Evolutionary conservation across 2,329 filamentous ascomycete species (phyloP), one percentile per base, ranked within the genome.

Genomic region (Tolypocladium inflatum): DNA sequence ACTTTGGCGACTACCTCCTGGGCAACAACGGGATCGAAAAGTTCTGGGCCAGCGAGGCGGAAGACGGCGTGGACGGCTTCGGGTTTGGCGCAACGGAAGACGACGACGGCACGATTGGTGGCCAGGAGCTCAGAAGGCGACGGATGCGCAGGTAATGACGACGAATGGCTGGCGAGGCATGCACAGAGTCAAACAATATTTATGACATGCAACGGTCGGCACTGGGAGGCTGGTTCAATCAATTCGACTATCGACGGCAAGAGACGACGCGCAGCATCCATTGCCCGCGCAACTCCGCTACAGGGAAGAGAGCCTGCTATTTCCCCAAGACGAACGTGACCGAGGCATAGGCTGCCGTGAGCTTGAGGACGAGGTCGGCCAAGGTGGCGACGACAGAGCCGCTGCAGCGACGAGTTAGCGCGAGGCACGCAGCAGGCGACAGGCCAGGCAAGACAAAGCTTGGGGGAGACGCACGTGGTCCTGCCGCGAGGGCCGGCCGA

Each of bases 1-100:
- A 92, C 65, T 86, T 96, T 66, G 91, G 90, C 2, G 85, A 89
- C 64, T 97, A 90, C 67, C 76, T 94, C 58, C 75, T 90, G 17
- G 84, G 85, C 1, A 87, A 87, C 64, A 87, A 87, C 62, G 85
- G 85, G 1, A 86, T 86, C 62, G 84, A 87, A 66, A 74, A 71
- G 58, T 62, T 66, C 15, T 61, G 66, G 3, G 57, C 60, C 9
- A 61, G 65, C 1, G 63, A 67, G 11, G 62, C 65, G 21, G 66
- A 66, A 23, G 57, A 66, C 21, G 55, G 59, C 13, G 57, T 63
- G 11, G 59, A 63, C 41, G 55, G 58, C 51, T 33, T 57, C 9
- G 41, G 37, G 13, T 54, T 56, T 13, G 35, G 43, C 9, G 43
- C 57, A 13, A 59, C 62, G 23, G 62, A 64, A 13, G 61, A 67